Base-by-base conservation (phyloP, 169 alveolate genomes). In the Eimeria sp. region DNA sequence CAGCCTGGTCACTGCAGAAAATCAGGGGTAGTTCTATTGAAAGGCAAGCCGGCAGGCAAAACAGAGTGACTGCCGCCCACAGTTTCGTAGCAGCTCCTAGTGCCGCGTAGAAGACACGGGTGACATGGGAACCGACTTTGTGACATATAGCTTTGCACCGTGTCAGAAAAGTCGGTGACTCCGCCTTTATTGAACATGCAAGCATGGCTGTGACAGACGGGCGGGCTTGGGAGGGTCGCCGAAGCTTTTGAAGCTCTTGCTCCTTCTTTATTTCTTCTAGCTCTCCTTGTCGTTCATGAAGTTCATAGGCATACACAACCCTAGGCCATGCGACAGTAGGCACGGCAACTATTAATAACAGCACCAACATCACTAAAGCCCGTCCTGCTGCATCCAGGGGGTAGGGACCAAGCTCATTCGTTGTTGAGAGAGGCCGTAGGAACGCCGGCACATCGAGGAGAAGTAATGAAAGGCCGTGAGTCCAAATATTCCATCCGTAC, bases 191-290 rank as follows among this genome's bases (percentile, higher is more conserved):
- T 6, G 93, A 86, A 20, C 47, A 18, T 10, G 93, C 80, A n/a
- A 86, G 93, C 93, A 86, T 86, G 82, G 93, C 93, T 40, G 93
- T 86, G 25, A 86, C 93, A 6, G 93, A 86, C 4, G 93, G 93
- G 18, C 93, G 93, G n/a, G 93, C 93, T 43, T 86, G 93, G 7
- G 93, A 86, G 0, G 76, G 82, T 27, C 93, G 76, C 4, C 93
- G 93, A 34, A 86, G 93, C 82, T 61, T 57, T 45, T 43, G 93
- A 2, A 61, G 61, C 27, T 86, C 93, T 40, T 86, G 93, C 65
- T 86, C 93, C 20, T 63, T 86, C 27, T 27, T 86, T 61, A 86
- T 86, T 20, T 86, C 61, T 1, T 86, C 93, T 18, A 86, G 51
- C 30, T 86, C 93, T 40, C 49, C 63, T 16, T 47, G 93, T 49